These are phyloP conservation scores for Lecanicillium sp. DNA, from an alignment of 2,329 filamentous ascomycete species.

Conservation along the genomic window DNA sequence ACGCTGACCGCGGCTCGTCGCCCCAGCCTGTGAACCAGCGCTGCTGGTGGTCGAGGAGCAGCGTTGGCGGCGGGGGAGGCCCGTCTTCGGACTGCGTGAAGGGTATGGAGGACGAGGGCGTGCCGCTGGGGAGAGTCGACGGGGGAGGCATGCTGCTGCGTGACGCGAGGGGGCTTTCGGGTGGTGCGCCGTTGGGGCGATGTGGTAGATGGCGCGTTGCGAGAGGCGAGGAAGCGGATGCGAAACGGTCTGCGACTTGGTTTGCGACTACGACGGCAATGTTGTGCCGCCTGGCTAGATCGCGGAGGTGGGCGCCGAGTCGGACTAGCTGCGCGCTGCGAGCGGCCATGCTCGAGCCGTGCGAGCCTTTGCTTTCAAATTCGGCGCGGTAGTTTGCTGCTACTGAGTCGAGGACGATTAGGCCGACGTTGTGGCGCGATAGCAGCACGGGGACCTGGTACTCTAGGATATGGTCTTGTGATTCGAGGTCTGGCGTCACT, in stretches of 20 bases:
- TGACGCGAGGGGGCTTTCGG: slow-evolving; percentile 41
- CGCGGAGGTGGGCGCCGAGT: slow-evolving; percentile 66
- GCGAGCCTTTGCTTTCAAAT: slow-evolving; percentile 53
- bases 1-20: slow-evolving; percentile 46
- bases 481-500: slow-evolving; percentile 80
- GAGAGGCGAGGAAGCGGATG: slow-evolving; percentile 16
- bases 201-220: slow-evolving; percentile 21
- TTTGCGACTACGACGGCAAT: slow-evolving; percentile 89
- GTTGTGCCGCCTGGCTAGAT: slow-evolving; percentile 64
- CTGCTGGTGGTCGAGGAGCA: slow-evolving; percentile 82
- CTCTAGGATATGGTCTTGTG: slow-evolving; percentile 87
- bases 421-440: slow-evolving; percentile 63
- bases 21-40: slow-evolving; percentile 96
- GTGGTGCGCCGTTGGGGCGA: slow-evolving; percentile 2
- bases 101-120: slow-evolving; percentile 32
- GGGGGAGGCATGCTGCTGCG: slow-evolving; percentile 28
- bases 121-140: slow-evolving; percentile 19
- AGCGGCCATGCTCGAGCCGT: slow-evolving; percentile 57
- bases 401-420: slow-evolving; percentile 83
- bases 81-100: slow-evolving; percentile 21
- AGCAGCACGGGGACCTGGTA: slow-evolving; percentile 89
- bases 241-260: slow-evolving; percentile 86
- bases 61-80: slow-evolving; percentile 36
- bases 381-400: slow-evolving; percentile 94
- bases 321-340: slow-evolving; percentile 70